Evolutionary conservation across 768 basidiomycete genomes (phyloP).

Genomic region (Auricularia sp.): DNA sequence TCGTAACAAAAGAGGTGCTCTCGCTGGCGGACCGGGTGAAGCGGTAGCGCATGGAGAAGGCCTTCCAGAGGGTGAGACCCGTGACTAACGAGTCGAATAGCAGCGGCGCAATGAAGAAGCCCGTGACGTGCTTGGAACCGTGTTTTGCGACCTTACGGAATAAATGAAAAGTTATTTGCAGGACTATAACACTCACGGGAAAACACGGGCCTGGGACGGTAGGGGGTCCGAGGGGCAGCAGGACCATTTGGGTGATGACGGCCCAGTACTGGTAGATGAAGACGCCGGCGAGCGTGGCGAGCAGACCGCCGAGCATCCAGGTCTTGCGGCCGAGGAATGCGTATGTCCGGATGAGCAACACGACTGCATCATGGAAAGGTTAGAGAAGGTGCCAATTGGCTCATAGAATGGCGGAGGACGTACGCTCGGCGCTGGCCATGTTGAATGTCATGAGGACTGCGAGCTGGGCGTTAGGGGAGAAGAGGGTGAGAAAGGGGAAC

Average conservation of each 20-base stretch:
- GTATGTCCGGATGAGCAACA: constrained; percentile 75
- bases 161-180: no score
- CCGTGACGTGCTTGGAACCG: constrained; percentile 31
- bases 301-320: constrained; percentile 52
- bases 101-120: constrained; percentile 67
- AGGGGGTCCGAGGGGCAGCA: constrained; percentile 55
- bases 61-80: constrained; percentile 71
- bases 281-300: constrained; percentile 60
- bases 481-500: neutral
- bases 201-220: constrained; percentile 67
- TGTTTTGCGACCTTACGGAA: constrained; percentile 46
- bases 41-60: constrained; percentile 62
- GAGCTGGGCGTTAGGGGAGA: constrained; percentile 42
- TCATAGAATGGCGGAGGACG: constrained; percentile 11
- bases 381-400: constrained; percentile 8
- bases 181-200: constrained; percentile 28
- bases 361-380: constrained; percentile 35
- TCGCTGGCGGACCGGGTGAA: constrained; percentile 39
- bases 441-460: constrained; percentile 82
- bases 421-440: constrained; percentile 74
- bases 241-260: constrained; percentile 65
- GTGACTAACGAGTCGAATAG: constrained; percentile 75
- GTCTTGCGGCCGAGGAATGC: constrained; percentile 77
- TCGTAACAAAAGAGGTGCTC: constrained; percentile 72
- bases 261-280: constrained; percentile 78